Evolutionary conservation across 2,329 filamentous ascomycete species (phyloP), one percentile per base, ranked within the genome.

Genomic region (Cladophialophora psammophila): DNA sequence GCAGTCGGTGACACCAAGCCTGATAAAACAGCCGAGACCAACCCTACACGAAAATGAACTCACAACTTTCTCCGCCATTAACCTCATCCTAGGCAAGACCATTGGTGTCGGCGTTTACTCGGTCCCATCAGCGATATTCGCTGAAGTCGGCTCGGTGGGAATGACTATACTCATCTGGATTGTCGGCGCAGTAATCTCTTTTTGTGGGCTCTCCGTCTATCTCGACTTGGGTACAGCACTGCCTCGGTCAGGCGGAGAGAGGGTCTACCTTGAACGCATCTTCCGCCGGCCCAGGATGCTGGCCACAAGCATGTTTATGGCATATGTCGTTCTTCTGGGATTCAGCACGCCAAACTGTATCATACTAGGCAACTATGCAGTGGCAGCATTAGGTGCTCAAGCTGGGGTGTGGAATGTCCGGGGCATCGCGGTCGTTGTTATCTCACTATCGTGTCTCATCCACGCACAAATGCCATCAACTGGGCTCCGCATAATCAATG

Each of bases 121-220:
- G 0, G 85, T 85, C 0, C 85, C 85, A 1, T 83, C 83, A 0
- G 83, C 84, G 15, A 84, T 87, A 52, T 85, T 85, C 63, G 79
- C 80, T 8, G 82, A 82, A 1, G 82, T 84, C 0, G 85, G 85
- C 0, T 86, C 81, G 4, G 85, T 87, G 2, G 86, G 85, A 3
- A 80, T 85, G 59, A 79, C 81, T 5, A 74, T 88, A 18, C 76
- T 85, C 45, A 74, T 87, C 20, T 88, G 86, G 86, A 78, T 85
- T 1, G 75, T 87, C 8, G 85, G 83, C 35, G 77, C 76, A 15
- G 61, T 81, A 2, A 79, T 83, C 35, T 80, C 80, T 0, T 81
- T 82, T 64, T 81, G 80, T 54, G 82, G 82, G 20, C 76, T 83
- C 3, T 77, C 79, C 13, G 81, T 84, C 5, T 83, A 81, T 69